These are phyloP conservation scores for Colletotrichum sp. DNA, from an alignment of 2,329 filamentous ascomycete genomes.

Conservation along the genomic window DNA sequence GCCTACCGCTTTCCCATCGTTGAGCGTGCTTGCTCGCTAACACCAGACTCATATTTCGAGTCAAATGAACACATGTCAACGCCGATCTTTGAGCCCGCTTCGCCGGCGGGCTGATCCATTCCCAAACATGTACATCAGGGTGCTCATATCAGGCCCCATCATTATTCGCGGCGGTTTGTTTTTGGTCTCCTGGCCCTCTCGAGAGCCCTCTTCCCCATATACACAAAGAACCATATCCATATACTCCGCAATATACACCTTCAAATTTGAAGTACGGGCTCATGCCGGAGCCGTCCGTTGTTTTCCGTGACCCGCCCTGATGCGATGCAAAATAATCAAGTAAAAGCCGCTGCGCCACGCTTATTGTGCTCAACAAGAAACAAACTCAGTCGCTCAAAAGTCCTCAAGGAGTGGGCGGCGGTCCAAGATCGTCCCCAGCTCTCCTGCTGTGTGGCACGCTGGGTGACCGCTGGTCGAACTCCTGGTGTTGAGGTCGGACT, in stretches of 20 bases:
- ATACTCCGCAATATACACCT: not conserved
- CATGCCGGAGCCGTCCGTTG: conserved; percentile 1
- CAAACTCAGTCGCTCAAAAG: not conserved
- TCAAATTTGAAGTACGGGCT: not conserved
- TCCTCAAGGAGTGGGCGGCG: not conserved
- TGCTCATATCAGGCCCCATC: not conserved
- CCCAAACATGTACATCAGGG: not conserved
- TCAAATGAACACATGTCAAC: not conserved
- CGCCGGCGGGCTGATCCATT: not conserved
- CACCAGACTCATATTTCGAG: not conserved
- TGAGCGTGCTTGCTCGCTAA: not conserved
- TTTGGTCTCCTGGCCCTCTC: not conserved
- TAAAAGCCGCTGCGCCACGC: conserved; percentile 14
- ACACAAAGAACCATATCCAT: not conserved
- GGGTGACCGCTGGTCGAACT: conserved; percentile 20
- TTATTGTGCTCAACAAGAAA: conserved; percentile 5
- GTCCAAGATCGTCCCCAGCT: conserved; percentile 27
- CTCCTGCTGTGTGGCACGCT: conserved; percentile 12
- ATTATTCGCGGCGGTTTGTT: not conserved
- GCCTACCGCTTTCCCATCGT: not conserved
- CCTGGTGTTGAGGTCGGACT: conserved; percentile 39
- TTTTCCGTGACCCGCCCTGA: conserved; percentile 8
- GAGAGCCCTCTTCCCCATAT: not conserved
- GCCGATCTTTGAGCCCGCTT: not conserved
- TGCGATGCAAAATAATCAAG: conserved; percentile 7